Evolutionary conservation across 345 rosid species (phyloP).

Genomic region (Iberis pinnata): DNA sequence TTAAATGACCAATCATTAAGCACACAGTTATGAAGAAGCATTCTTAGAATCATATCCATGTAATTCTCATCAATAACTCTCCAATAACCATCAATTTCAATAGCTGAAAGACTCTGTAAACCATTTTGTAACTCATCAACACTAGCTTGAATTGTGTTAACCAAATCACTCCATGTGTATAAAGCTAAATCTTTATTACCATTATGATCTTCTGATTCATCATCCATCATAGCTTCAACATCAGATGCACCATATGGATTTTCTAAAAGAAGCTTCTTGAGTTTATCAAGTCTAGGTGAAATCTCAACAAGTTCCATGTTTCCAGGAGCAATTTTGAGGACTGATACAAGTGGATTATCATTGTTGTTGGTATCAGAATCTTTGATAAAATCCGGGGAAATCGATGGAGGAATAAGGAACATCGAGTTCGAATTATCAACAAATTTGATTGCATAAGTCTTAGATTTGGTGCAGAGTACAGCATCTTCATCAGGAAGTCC

Average conservation of each 20-base stretch:
- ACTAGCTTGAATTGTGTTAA: constrained; percentile 71
- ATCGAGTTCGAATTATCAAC: constrained; percentile 81
- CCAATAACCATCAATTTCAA: constrained; percentile 84
- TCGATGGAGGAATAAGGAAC: constrained; percentile 63
- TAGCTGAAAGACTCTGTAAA: constrained; percentile 53
- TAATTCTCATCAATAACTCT: constrained; percentile 64
- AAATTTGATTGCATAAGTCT: constrained; percentile 72
- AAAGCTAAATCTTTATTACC: constrained; percentile 28
- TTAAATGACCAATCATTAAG: constrained; percentile 62
- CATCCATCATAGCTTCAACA: constrained; percentile 32
- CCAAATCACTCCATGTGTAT: constrained; percentile 65
- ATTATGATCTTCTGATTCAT: constrained; percentile 19
- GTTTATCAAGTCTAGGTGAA: constrained; percentile 82
- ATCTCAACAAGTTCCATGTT: constrained; percentile 74
- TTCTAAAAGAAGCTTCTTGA: constrained; percentile 51
- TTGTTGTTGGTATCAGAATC: constrained; percentile 25
- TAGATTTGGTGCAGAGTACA: constrained; percentile 78
- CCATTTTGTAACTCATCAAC: constrained; percentile 59
- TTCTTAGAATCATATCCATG: constrained; percentile 54
- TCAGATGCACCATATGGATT: constrained; percentile 48
- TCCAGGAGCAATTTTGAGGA: constrained; percentile 61
- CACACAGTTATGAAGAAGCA: constrained; percentile 59
- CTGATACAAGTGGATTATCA: constrained; percentile 33
- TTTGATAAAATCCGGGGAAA: constrained; percentile 16
- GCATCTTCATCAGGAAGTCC: constrained; percentile 86